Base-by-base conservation (phyloP, 768 basidiomycete species). In the Chalciporus sphaerocephalus region DNA sequence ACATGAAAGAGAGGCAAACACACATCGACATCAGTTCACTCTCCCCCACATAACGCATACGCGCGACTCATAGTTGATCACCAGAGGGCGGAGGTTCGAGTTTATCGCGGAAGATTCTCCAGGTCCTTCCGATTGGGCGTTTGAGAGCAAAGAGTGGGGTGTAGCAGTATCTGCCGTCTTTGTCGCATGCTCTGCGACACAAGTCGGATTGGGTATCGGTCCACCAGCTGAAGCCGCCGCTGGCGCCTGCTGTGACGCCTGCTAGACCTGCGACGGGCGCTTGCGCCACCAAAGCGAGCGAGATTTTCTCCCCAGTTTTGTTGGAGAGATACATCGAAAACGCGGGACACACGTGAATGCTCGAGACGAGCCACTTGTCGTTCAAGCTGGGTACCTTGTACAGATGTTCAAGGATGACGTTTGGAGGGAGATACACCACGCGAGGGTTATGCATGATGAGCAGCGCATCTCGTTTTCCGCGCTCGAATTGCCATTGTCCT, bases 361-460 rank as follows among this genome's bases (percentile, higher is more conserved):
- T 56, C 0, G 70, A 70, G 42, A 70, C 69, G 41, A 70, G 55
- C 40, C 40, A 58, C 44, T 58, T 70, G 57, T 59, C 53, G 5
- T 40, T 49, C n/a, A 70, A 58, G 5, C 13, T 40, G 0, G 52
- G 58, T 0, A 66, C 46, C 5, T 44, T 40, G 22, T 59, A 55
- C 27, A 71, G 53, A 0, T 37, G 36, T 0, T 56, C 50, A 30
- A 70, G 57, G 34, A 66, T 28, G 37, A 54, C 55, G 8, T 53
- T 36, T 1, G 2, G 35, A 0, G 64, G 62, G 34, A 64, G 35
- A 32, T 11, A 66, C 2, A n/a, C 17, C 18, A 40, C 21, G 10
- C 57, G 62, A 6, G 69, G 68, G 12, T 24, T 45, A 34, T 51
- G 50, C 66, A 70, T 70, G 51, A 68, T 50, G 7, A 70, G 48